These are phyloP conservation scores for Phytophthora melonis DNA, from an alignment of 352 stramenopile species.

Conservation along the genomic window DNA sequence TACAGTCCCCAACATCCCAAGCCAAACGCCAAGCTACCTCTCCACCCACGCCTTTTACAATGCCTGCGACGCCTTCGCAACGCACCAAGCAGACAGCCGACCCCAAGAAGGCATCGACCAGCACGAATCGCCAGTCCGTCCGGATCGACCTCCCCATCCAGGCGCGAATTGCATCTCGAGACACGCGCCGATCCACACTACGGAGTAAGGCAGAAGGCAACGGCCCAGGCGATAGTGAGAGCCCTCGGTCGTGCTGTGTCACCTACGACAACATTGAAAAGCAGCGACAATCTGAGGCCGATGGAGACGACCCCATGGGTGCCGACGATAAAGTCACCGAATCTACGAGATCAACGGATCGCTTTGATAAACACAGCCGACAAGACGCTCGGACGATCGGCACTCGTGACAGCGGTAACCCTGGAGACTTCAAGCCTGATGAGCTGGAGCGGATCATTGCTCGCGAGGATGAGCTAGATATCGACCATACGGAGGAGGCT, in stretches of 20 bases:
- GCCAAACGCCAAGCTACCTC: background rate
- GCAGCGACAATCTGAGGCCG: background rate
- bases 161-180: background rate
- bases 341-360: background rate
- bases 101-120: background rate
- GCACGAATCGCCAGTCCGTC: background rate
- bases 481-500: background rate
- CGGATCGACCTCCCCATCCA: background rate
- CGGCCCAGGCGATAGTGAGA: no score
- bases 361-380: no score
- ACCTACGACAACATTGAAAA: background rate
- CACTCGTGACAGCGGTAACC: background rate
- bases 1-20: no score
- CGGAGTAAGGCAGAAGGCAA: background rate
- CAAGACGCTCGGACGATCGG: no score
- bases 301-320: background rate
- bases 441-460: background rate
- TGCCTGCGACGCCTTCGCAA: background rate
- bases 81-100: background rate
- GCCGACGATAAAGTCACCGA: background rate
- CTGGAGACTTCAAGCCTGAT: background rate
- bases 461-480: background rate
- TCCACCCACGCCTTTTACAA: background rate
- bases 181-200: background rate
- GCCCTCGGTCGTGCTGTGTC: no score